Base-by-base conservation (phyloP, 495 filamentous ascomycete species). In the Hyphodiscus hymeniophilus region DNA sequence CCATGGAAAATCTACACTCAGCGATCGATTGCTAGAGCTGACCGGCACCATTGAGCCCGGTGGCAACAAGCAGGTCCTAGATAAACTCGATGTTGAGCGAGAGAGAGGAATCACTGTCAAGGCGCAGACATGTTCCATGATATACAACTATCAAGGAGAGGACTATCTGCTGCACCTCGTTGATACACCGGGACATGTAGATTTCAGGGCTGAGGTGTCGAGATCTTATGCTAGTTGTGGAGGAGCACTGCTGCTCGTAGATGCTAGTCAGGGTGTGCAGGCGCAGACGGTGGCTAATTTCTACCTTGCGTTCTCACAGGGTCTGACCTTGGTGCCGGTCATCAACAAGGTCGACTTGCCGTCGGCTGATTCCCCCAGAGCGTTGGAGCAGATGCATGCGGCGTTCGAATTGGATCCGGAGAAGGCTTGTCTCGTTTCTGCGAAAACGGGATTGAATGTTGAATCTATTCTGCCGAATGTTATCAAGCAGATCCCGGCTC, bases 31-130 rank as follows among this genome's bases (percentile, higher is more conserved):
- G 24, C 77, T 98, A 24, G 94, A 98, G 72, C 73, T 95, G 54
- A 98, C 92, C 7, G 92, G 92, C 15, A 97, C 92, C 17, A 96
- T 98, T 48, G 66, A 86, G 49, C 76, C 83, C 1, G 89, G 87
- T 35, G 81, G 73, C 18, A 95, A 96, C 66, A 94, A 94, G 68
- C 92, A 98, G 72, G 82, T 97, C 43, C 70, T 98, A 42, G 92
- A 98, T 63, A 97, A 95, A 58, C 77, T 98, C 30, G 92, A 98
- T 64, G 92, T 97, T 32, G 92, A 98, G 63, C 75, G 94, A 23
- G 89, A 96, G 63, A 77, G 92, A 23, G 92, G 92, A 38, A 98
- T 98, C 59, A 98, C 92, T 2, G 92, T 98, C 63, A 98, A 98
- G 70, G 92, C 92, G 36, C 94, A 98, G 69, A 97, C 92, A 45